Conservation (phyloP, 208 protist genomes). For the Vickermania ingenoplastis region DNA sequence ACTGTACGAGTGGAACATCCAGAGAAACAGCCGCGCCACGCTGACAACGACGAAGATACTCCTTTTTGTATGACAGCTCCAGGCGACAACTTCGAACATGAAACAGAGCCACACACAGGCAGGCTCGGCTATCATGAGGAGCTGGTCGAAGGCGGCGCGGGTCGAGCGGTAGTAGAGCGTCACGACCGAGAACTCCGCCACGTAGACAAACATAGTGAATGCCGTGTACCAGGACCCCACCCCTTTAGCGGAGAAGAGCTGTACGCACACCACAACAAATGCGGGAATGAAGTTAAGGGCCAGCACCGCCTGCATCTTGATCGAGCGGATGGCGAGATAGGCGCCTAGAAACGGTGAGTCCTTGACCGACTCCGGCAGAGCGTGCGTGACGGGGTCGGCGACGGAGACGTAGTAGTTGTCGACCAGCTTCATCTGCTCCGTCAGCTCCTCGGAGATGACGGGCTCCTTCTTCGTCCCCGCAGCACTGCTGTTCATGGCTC, state of each 20-base stretch:
- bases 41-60: constrained; percentile 7
- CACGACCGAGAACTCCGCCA: constrained; percentile 15
- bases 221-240: constrained; percentile 18
- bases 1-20: constrained; percentile 20
- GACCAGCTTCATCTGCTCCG: constrained; percentile 15
- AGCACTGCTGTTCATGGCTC: too few species aligned
- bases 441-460: constrained; percentile 19
- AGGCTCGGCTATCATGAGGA: constrained; percentile 6
- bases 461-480: not conserved
- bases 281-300: constrained; percentile 12
- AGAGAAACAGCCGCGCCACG: constrained; percentile 20
- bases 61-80: constrained; percentile 3
- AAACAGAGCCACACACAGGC: constrained; percentile 5
- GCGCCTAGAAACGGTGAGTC: not conserved
- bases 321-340: constrained; percentile 17
- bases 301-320: constrained; percentile 21
- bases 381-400: constrained; percentile 27
- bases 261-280: constrained; percentile 12
- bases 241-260: constrained; percentile 11
- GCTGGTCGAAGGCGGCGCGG: not conserved
- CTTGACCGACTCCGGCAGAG: constrained; percentile 1
- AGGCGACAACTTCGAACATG: constrained; percentile 9
- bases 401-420: constrained; percentile 59
- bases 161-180: constrained; percentile 14
- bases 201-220: constrained; percentile 20